A percentile compares a stretch with the other conserved stretches of the same genome.
phyloP scores from a whole-genome alignment of 1,284 basidiomycete species.

The Ustilago trichophora region DNA sequence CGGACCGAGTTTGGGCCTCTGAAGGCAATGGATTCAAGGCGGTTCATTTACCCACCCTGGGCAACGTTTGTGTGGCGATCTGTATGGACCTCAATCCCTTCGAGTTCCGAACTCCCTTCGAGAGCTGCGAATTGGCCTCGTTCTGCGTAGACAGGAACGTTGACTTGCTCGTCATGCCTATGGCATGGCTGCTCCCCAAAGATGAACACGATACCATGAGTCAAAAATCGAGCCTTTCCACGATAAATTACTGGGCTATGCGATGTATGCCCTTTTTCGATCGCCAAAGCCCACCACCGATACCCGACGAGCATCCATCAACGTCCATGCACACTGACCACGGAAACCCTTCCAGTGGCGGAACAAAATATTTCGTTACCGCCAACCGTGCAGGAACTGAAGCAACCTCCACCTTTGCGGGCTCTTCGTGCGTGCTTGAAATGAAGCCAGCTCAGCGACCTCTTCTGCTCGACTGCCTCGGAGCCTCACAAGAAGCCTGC shows the following conservation, averaged over 20 bases:
- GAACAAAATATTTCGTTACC: conserved; percentile 40
- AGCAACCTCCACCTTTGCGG: conserved; percentile 37
- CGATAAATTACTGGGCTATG: conserved; percentile 60
- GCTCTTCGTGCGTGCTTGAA: conserved; percentile 51
- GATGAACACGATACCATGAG: conserved; percentile 4
- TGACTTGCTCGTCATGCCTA: conserved; percentile 75
- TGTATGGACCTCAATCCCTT: conserved; percentile 67
- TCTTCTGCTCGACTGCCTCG: conserved; percentile 27
- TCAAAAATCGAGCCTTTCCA: conserved; percentile 27
- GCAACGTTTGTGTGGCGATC: conserved; percentile 69
- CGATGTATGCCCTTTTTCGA: conserved; percentile 51
- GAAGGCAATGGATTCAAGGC: conserved; percentile 79
- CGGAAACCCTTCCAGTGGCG: neutral
- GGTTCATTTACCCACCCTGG: conserved; percentile 73
- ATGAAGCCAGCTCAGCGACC: conserved; percentile 32
- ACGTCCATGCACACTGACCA: neutral
- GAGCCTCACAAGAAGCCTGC: conserved; percentile 20
- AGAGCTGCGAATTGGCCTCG: conserved; percentile 80
- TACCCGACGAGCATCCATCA: neutral
- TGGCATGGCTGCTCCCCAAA: conserved; percentile 57
- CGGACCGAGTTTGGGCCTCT: conserved; percentile 84
- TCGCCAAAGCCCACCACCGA: neutral
- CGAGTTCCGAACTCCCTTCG: conserved; percentile 72
- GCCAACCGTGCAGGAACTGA: conserved; percentile 56
- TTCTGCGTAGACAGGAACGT: conserved; percentile 73